phyloP scores from a whole-genome alignment of 768 basidiomycete genomes.

The Suillus clintonianus region DNA sequence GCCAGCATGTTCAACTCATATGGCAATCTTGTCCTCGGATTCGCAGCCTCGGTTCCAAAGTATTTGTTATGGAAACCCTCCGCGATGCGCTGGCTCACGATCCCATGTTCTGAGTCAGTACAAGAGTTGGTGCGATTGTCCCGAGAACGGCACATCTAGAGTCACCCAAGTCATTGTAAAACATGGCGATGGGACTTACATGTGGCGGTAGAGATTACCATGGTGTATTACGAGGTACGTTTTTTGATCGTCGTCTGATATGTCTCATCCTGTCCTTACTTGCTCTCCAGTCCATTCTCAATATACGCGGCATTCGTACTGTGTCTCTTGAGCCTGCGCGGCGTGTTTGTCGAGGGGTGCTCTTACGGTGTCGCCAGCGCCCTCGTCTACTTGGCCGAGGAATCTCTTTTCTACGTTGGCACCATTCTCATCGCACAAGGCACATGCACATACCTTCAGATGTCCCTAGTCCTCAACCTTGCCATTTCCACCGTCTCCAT shows the following conservation, averaged over 20 bases:
- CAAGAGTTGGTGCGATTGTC: conserved; percentile 82
- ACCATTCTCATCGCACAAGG: conserved; percentile 62
- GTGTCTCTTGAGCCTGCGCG: conserved; percentile 81
- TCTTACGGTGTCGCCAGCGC: conserved; percentile 76
- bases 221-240: conserved; percentile 81
- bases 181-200: conserved; percentile 87
- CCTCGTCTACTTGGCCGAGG: conserved; percentile 87
- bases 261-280: neutral
- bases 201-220: too few species aligned
- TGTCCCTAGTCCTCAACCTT: conserved; percentile 59
- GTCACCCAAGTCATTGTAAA: conserved; percentile 81
- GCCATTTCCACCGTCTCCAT: conserved; percentile 80
- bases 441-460: too few species aligned
- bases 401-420: conserved; percentile 87
- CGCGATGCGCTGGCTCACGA: conserved; percentile 76
- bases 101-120: conserved; percentile 72
- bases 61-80: conserved; percentile 74
- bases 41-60: conserved; percentile 80
- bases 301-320: conserved; percentile 82
- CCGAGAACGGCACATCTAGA: conserved; percentile 55
- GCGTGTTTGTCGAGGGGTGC: conserved; percentile 88
- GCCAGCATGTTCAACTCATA: conserved; percentile 62
- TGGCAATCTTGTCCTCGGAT: conserved; percentile 69
- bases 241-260: neutral
- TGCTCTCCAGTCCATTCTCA: conserved; percentile 62